Conservation (phyloP, 164 flowering plant species). For the Cinnamomum chago region DNA sequence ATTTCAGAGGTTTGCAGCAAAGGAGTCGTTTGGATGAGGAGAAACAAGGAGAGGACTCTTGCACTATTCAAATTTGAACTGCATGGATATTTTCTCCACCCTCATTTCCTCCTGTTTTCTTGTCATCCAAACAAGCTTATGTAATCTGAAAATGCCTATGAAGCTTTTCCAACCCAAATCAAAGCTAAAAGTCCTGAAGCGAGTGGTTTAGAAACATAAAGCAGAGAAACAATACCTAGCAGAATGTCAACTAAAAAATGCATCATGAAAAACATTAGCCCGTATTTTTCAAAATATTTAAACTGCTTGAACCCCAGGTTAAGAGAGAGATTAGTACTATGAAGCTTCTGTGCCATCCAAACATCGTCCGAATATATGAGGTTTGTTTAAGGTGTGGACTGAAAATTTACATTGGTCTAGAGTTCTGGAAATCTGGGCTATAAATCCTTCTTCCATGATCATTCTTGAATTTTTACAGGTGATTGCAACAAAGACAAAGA, state of each 20-base stretch:
- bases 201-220: too few species aligned
- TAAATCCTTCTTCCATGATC: not conserved
- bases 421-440: not conserved
- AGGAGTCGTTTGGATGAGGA: not conserved
- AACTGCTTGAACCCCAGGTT: constrained; percentile 37
- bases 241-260: not conserved
- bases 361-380: constrained; percentile 70
- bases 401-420: not conserved
- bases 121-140: too few species aligned
- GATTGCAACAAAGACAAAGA: constrained; percentile 62
- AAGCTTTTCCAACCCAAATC: too few species aligned
- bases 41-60: not conserved
- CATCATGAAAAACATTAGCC: not conserved
- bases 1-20: not conserved
- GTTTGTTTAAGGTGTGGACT: constrained; percentile 19
- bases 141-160: too few species aligned
- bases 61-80: not conserved
- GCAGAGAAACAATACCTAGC: not conserved
- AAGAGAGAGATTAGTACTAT: constrained; percentile 68
- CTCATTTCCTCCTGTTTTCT: too few species aligned
- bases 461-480: constrained; percentile 36
- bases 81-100: too few species aligned
- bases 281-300: not conserved
- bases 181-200: too few species aligned
- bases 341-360: constrained; percentile 76